Conservation (phyloP, 805 yeast species). For the Brettanomyces bruxellensis region DNA sequence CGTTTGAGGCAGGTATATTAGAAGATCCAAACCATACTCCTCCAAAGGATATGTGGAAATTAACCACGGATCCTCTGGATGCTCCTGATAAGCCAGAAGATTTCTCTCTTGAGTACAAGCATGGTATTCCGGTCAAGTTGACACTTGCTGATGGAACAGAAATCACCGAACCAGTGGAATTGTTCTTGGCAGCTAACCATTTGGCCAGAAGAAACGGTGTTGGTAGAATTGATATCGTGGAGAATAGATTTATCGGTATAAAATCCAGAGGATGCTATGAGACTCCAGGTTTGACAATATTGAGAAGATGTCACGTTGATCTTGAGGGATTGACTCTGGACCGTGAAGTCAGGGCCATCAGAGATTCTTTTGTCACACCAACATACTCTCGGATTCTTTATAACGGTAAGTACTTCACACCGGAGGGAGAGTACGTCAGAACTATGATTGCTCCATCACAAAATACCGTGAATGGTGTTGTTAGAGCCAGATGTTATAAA, state of each 20-base stretch:
- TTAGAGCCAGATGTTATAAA: slow-evolving; percentile 89
- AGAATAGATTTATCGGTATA: slow-evolving; percentile 97
- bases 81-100: slow-evolving; percentile 94
- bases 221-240: slow-evolving; percentile 98
- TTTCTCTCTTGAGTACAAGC: slow-evolving; percentile 68
- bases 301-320: slow-evolving; percentile 92
- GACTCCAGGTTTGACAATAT: slow-evolving; percentile 94
- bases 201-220: slow-evolving; percentile 99
- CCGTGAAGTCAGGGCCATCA: slow-evolving; percentile 93
- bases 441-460: slow-evolving; percentile 93
- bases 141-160: slow-evolving; percentile 46
- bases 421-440: slow-evolving; percentile 96
- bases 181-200: slow-evolving; percentile 87
- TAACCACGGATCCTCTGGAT: slow-evolving; percentile 90
- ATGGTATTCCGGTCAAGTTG: slow-evolving; percentile 85
- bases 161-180: slow-evolving; percentile 82
- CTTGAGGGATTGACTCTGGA: slow-evolving; percentile 95
- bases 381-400: slow-evolving; percentile 82
- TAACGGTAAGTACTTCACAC: slow-evolving; percentile 97
- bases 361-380: slow-evolving; percentile 94
- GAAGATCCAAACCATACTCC: slow-evolving; percentile 99
- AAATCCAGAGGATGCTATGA: slow-evolving; percentile 99
- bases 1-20: slow-evolving; percentile 98
- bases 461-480: slow-evolving; percentile 90
- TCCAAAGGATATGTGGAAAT: slow-evolving; percentile 99